Percentiles rank a stretch among this genome's conserved stretches.
phyloP scores from a whole-genome alignment of 108 stramenopile genomes.

The Skeletonema potamos region DNA sequence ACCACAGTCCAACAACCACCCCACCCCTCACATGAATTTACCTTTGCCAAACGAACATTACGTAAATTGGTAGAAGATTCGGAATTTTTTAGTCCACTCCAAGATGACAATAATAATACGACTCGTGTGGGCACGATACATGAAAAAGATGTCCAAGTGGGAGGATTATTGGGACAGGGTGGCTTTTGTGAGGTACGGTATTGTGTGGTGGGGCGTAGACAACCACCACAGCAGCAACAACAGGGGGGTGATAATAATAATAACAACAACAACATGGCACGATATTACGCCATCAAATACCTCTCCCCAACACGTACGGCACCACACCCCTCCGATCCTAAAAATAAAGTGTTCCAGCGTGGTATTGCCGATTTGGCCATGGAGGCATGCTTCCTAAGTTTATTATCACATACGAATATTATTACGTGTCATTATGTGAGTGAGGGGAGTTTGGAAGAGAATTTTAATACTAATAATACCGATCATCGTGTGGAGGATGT shows the following conservation, averaged over 20 bases:
- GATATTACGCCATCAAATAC: slow-evolving; percentile 24
- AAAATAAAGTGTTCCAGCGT: slow-evolving; percentile 15
- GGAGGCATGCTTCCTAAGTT: slow-evolving; percentile 25
- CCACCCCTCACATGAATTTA: slow-evolving; percentile 10
- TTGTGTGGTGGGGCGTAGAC: neutral
- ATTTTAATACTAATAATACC: slow-evolving; percentile 13
- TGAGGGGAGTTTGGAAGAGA: slow-evolving; percentile 15
- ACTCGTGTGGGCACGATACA: slow-evolving; percentile 5
- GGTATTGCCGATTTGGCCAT: slow-evolving; percentile 43
- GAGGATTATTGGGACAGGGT: slow-evolving; percentile 8
- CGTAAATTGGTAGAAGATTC: slow-evolving; percentile 11
- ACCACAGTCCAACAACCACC: slow-evolving; percentile 8
- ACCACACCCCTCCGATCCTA: neutral
- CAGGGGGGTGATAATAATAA: neutral
- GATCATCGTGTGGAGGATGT: too few species aligned
- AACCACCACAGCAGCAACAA: too few species aligned
- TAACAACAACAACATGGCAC: neutral
- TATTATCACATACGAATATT: neutral
- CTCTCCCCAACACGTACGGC: slow-evolving; percentile 1
- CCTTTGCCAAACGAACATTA: slow-evolving; percentile 8
- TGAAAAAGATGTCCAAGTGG: neutral
- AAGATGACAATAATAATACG: slow-evolving; percentile 1
- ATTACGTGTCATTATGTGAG: neutral
- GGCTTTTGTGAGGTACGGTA: slow-evolving; percentile 21
- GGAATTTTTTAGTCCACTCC: neutral